Conservation (phyloP, 805 yeast genomes). For the Wickerhamiella azymoides region DNA sequence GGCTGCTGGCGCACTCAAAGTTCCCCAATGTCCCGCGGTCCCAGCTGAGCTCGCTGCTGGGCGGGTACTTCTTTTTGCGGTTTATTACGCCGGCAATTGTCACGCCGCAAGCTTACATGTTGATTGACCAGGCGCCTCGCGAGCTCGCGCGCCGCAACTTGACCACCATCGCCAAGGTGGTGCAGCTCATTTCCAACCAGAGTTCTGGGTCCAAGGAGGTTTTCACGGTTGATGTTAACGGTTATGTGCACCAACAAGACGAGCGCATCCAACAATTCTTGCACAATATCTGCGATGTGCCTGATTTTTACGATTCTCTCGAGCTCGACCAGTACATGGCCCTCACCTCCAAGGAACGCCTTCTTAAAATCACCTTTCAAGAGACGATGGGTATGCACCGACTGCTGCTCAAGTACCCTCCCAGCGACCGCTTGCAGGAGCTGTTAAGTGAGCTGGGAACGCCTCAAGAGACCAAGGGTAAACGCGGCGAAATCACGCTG, state of each 20-base stretch:
- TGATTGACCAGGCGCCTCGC: constrained; percentile 26
- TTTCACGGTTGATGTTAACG: constrained; percentile 20
- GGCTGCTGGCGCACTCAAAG: constrained; percentile 38
- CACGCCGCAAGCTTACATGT: constrained; percentile 53
- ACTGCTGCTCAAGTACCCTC: constrained; percentile 23
- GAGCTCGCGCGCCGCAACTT: constrained; percentile 45
- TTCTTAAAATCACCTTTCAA: constrained; percentile 23
- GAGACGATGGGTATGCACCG: constrained; percentile 27
- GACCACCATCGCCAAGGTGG: constrained; percentile 64
- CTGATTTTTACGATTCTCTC: constrained; percentile 28
- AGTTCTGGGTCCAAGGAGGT: constrained; percentile 46
- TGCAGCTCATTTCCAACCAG: constrained; percentile 81
- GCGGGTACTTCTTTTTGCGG: constrained; percentile 73
- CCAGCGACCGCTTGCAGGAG: constrained; percentile 7
- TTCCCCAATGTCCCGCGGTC: constrained; percentile 42
- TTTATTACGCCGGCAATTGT: constrained; percentile 82
- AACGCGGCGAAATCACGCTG: constrained; percentile 21
- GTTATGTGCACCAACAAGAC: constrained; percentile 22
- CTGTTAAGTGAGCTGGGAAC: constrained; percentile 23
- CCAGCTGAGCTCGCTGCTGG: constrained; percentile 36
- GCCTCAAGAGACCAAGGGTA: constrained; percentile 20
- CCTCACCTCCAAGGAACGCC: constrained; percentile 23
- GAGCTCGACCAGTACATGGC: constrained; percentile 30
- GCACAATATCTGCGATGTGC: constrained; percentile 27
- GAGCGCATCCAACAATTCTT: constrained; percentile 23